Evolutionary conservation across 257 asterid genomes (phyloP).

Genomic region (Echium plantagineum): DNA sequence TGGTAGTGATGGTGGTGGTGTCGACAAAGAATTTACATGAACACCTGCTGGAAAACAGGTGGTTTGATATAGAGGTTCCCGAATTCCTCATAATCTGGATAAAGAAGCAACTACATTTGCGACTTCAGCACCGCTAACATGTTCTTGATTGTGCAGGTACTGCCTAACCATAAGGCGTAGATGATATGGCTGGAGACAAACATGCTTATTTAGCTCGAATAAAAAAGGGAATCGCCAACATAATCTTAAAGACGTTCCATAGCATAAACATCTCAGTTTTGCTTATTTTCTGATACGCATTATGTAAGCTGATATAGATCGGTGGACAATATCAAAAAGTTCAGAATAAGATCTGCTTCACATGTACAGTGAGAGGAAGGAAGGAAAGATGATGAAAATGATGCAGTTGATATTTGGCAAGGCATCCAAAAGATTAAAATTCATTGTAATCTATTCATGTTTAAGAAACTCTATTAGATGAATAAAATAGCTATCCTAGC

Average conservation of each 20-base stretch:
- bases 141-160: not conserved
- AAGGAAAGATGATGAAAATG: not conserved
- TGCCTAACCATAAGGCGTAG: not conserved
- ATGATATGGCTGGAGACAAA: not conserved
- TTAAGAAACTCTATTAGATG: slow-evolving; percentile 1
- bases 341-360: slow-evolving; percentile 1
- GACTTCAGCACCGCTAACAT: not conserved
- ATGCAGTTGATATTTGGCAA: not conserved
- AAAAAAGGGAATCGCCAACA: not conserved
- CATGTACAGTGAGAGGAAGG: slow-evolving; percentile 7
- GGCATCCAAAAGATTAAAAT: not conserved
- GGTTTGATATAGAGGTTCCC: too few species aligned
- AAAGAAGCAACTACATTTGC: too few species aligned
- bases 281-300: slow-evolving; percentile 3
- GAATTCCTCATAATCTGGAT: too few species aligned
- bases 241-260: not conserved
- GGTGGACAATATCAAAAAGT: slow-evolving; percentile 8
- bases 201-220: not conserved
- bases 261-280: not conserved
- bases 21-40: too few species aligned
- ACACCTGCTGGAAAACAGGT: too few species aligned
- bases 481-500: not conserved
- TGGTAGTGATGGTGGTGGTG: too few species aligned
- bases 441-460: slow-evolving; percentile 4
- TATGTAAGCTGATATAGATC: slow-evolving; percentile 9